Conservation (phyloP, 352 stramenopile species). For the Thalassiosira hispida region DNA sequence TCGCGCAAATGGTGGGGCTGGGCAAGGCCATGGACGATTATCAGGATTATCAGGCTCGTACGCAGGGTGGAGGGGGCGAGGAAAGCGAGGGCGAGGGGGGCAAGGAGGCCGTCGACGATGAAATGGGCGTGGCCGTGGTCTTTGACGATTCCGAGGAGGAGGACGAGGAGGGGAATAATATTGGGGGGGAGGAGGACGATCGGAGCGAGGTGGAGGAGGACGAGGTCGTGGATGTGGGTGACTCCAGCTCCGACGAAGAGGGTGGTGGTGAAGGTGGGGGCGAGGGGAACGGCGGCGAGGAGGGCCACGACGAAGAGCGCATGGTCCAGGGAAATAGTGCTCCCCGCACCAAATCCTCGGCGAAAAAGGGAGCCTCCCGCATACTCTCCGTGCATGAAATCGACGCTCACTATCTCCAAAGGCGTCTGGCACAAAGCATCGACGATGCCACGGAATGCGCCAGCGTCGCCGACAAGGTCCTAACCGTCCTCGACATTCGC, state of each 20-base stretch:
- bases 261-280: conserved; percentile 40
- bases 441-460: conserved; percentile 94
- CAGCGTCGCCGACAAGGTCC: conserved; percentile 91
- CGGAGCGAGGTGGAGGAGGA: conserved; percentile 88
- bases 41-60: conserved; percentile 44
- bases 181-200: conserved; percentile 54
- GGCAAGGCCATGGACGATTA: conserved; percentile 81
- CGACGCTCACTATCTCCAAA: conserved; percentile 98
- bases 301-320: conserved; percentile 69
- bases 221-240: conserved; percentile 83
- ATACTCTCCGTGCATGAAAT: conserved; percentile 94
- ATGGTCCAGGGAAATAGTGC: conserved; percentile 62
- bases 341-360: conserved; percentile 38
- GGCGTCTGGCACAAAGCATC: conserved; percentile 94
- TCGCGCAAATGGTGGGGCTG: conserved; percentile 68
- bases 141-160: conserved; percentile 97
- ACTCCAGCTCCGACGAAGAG: conserved; percentile 53
- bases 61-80: conserved; percentile 18
- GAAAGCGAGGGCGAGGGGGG: conserved; percentile 46
- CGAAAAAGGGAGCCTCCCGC: conserved; percentile 79
- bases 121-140: conserved; percentile 97
- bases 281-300: conserved; percentile 19
- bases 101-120: conserved; percentile 89
- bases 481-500: conserved; percentile 81
- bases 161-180: conserved; percentile 55